Conservation (phyloP, 139 green algal genomes). For the Chlorella sorokiniana region DNA sequence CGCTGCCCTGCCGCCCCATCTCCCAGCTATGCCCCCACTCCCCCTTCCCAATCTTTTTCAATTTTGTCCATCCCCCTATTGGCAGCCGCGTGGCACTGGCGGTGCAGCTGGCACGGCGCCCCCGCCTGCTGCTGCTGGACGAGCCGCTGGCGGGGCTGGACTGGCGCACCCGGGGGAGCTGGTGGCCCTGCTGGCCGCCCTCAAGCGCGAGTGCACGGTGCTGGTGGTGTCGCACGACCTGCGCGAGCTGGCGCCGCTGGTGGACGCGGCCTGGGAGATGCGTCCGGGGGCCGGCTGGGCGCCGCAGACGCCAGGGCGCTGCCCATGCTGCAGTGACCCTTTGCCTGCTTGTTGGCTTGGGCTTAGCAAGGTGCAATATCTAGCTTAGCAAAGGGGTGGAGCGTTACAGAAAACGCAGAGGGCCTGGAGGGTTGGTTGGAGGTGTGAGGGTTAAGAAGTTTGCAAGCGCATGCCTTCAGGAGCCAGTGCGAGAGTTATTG, state of each 20-base stretch:
- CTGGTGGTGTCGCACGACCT: constrained; percentile 91
- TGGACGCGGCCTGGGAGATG: constrained; percentile 59
- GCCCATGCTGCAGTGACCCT: constrained; percentile 4
- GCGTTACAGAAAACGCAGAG: too few relatives aligned
- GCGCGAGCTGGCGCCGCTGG: constrained; percentile 75
- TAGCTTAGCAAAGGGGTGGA: too few relatives aligned
- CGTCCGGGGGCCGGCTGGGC: constrained; percentile 38
- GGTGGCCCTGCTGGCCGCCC: constrained; percentile 26
- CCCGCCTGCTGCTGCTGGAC: constrained; percentile 88
- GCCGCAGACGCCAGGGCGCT: neutral
- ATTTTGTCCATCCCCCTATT: neutral
- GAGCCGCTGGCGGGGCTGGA: constrained; percentile 91
- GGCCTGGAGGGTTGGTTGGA: too few relatives aligned
- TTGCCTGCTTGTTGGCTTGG: neutral
- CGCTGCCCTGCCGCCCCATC: neutral
- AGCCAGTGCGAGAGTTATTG: too few relatives aligned
- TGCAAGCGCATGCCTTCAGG: too few relatives aligned
- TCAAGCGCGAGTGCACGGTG: constrained; percentile 84
- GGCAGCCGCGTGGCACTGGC: constrained; percentile 81
- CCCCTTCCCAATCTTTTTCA: neutral
- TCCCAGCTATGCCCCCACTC: too few relatives aligned
- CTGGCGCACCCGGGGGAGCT: constrained; percentile 69
- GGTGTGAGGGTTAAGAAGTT: too few relatives aligned
- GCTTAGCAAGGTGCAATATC: too few relatives aligned
- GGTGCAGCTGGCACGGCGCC: constrained; percentile 77